A percentile compares a stretch with the other conserved stretches of the same genome.
Conservation (phyloP, 495 filamentous ascomycete genomes). For the Aspergillus avenaceus region DNA sequence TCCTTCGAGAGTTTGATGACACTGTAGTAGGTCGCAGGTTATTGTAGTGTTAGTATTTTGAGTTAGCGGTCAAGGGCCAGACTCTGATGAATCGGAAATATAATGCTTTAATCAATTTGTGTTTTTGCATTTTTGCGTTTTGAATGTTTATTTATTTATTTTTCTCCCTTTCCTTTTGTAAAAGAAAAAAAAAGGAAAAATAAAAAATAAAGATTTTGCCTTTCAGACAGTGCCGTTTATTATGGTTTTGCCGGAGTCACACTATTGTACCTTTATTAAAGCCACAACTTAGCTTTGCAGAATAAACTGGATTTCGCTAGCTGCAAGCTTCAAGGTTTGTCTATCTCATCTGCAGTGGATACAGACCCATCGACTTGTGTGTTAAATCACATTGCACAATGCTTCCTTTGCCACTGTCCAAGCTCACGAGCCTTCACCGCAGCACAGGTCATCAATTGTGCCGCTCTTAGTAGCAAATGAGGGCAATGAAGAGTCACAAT, state of each 20-base stretch:
- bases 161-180: no score
- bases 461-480: background rate
- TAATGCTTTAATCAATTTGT: no score
- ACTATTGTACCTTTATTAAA: background rate
- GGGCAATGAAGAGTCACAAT: constrained; percentile 3
- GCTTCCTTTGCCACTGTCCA: background rate
- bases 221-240: no score
- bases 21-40: no score
- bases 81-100: no score
- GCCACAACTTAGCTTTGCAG: background rate
- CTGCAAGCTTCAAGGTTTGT: background rate
- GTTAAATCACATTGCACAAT: background rate
- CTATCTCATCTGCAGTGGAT: background rate
- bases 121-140: no score
- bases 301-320: background rate
- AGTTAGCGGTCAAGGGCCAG: no score
- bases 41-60: no score
- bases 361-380: background rate
- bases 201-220: no score
- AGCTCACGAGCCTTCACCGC: background rate
- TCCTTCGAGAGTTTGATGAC: no score
- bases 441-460: background rate
- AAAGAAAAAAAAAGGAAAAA: no score
- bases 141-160: no score
- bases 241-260: background rate